Evolutionary conservation across 1,284 basidiomycete species (phyloP), one percentile per base, ranked within the genome.

Genomic region (Tilletia indica): DNA sequence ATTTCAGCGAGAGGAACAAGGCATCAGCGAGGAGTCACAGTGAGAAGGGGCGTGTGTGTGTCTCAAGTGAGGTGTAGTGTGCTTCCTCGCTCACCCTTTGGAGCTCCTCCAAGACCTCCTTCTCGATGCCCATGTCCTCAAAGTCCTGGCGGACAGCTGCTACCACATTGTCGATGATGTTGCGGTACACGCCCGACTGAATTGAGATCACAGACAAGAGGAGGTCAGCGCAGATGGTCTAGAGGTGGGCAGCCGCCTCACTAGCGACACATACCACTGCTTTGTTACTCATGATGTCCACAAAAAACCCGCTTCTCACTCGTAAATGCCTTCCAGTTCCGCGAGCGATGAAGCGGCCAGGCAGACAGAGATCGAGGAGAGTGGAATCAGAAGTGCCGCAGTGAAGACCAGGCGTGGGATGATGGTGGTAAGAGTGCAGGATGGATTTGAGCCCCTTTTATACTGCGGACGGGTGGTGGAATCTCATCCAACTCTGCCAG

Each of bases 81-180:
- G 25, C 0, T 45, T 14, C 5, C 19, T 12, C 21, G 88, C 92
- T 88, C 86, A 95, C 93, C 76, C 89, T 88, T 86, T 96, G 93
- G 71, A 99, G 87, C 72, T 93, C 91, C 78, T 91, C 90, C 70
- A 98, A 87, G 70, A 98, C 91, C 48, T 94, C 93, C 85, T 97
- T 93, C 83, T 91, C 89, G 76, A 99, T 92, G 70, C 95, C 96
- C 84, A 93, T 95, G 85, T 97, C 94, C 84, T 98, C 95, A 86
- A 98, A 99, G 86, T 98, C 96, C 84, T 90, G 88, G 85, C 93
- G 93, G 86, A 96, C 93, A 80, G 89, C 88, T 56, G 87, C 87
- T 82, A 98, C 91, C 76, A 98, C 95, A 87, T 97, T 94, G 89
- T 97, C 94, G 86, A 99, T 98, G 86, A 98, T 93, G 77, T 89